A percentile compares a stretch with the other conserved stretches of the same genome.
Evolutionary conservation across 2,329 filamentous ascomycete genomes (phyloP).

Genomic region (Alternaria dauci): DNA sequence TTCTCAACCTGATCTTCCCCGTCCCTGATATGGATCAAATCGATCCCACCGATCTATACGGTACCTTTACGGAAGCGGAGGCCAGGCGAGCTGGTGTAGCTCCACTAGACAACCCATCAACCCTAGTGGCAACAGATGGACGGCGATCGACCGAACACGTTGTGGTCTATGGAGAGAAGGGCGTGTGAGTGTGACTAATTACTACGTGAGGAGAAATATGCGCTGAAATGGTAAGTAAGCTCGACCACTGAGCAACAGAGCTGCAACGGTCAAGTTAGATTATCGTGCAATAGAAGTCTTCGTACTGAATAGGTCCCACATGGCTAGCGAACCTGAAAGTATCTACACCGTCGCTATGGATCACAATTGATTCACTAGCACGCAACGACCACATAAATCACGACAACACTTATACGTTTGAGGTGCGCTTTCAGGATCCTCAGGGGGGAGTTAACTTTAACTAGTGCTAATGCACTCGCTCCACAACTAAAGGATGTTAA

Average conservation of each 20-base stretch:
- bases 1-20: slow-evolving; percentile 53
- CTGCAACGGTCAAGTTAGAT: neutral
- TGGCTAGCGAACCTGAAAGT: neutral
- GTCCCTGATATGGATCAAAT: slow-evolving; percentile 53
- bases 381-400: neutral
- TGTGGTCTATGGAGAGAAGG: neutral
- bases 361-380: neutral
- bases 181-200: neutral
- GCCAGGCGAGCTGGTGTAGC: slow-evolving; percentile 53
- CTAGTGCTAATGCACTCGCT: neutral
- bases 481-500: too few species aligned
- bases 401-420: neutral
- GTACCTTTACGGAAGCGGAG: slow-evolving; percentile 56
- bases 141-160: neutral
- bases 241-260: neutral
- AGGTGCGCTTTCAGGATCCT: neutral
- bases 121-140: neutral
- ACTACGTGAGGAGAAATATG: neutral
- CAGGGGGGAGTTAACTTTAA: neutral
- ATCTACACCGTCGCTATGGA: neutral
- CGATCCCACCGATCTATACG: slow-evolving; percentile 56
- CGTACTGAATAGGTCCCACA: too few species aligned
- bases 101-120: slow-evolving; percentile 30
- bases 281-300: neutral
- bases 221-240: neutral